Conservation (phyloP, 1,139 yeast species). For the Nakaseomyces delphensis region DNA sequence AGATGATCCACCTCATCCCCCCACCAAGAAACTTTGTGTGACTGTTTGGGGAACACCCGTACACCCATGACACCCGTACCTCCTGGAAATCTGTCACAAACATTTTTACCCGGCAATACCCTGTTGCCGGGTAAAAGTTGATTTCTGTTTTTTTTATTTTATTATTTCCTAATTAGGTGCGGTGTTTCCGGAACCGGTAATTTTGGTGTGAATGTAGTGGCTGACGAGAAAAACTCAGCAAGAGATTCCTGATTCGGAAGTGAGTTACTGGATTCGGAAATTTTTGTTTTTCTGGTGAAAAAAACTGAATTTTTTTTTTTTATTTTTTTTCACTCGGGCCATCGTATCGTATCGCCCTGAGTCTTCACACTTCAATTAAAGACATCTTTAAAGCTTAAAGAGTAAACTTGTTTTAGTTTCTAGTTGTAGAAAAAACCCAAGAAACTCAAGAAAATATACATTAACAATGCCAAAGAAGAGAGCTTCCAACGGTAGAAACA, state of each 20-base stretch:
- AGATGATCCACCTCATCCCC: neutral
- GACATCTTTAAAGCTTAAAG: no score
- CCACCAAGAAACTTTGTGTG: neutral
- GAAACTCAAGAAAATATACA: no score
- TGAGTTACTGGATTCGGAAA: neutral
- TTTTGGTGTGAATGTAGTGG: neutral
- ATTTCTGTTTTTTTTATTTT: no score
- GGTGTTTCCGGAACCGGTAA: neutral
- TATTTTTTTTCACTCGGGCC: neutral
- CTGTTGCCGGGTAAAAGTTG: neutral
- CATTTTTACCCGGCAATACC: no score
- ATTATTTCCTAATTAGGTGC: neutral
- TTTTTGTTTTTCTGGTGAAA: neutral
- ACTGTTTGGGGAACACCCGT: neutral
- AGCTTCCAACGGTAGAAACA: conserved; percentile 99
- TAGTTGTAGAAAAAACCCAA: no score
- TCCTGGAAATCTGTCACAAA: no score
- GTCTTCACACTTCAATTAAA: conserved; percentile 16
- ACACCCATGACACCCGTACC: conserved; percentile 3
- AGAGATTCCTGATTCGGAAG: neutral
- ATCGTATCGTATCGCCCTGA: no score
- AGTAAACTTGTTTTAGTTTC: no score
- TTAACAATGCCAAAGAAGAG: conserved; percentile 95
- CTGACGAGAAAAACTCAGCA: conserved; percentile 1
- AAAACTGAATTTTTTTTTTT: neutral